A percentile compares a stretch with the other conserved stretches of the same genome.
Evolutionary conservation across 1,284 basidiomycete species (phyloP).

Genomic region (Xerocomus amazonicus): DNA sequence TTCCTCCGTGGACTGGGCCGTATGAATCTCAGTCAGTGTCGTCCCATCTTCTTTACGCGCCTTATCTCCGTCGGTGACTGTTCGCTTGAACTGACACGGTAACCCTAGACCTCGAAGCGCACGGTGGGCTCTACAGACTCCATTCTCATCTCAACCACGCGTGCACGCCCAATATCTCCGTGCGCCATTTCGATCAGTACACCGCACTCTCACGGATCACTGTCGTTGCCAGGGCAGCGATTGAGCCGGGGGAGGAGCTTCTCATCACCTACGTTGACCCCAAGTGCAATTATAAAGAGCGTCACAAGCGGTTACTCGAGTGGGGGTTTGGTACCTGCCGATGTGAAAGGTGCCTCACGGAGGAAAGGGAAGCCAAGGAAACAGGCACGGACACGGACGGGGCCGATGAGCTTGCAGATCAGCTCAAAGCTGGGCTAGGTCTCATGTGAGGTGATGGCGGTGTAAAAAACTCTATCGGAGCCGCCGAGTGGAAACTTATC

Average conservation of each 20-base stretch:
- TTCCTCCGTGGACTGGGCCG: conserved; percentile 75
- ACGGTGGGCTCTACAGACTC: conserved; percentile 82
- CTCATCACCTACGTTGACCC: conserved; percentile 80
- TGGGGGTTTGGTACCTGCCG: conserved; percentile 75
- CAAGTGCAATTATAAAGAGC: conserved; percentile 44
- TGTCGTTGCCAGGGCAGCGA: conserved; percentile 61
- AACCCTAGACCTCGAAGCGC: conserved; percentile 70
- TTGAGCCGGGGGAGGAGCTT: conserved; percentile 72
- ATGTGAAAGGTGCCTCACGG: conserved; percentile 63
- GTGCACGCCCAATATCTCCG: conserved; percentile 75
- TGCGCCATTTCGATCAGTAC: conserved; percentile 65
- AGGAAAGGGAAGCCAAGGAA: conserved; percentile 42
- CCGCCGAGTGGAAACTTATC: too few species aligned
- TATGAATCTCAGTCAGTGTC: conserved; percentile 72
- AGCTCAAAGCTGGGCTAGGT: conserved; percentile 50
- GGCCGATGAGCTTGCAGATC: conserved; percentile 41
- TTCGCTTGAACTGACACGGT: too few species aligned
- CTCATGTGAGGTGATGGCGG: conserved; percentile 32
- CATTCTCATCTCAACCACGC: conserved; percentile 88
- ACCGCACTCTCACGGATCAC: conserved; percentile 66
- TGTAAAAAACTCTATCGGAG: background rate
- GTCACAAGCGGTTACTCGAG: conserved; percentile 59
- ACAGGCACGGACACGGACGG: conserved; percentile 22
- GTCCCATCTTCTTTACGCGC: background rate
- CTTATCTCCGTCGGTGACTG: background rate